phyloP scores from a whole-genome alignment of 208 protist species.

The Trypanosoma lewisi region DNA sequence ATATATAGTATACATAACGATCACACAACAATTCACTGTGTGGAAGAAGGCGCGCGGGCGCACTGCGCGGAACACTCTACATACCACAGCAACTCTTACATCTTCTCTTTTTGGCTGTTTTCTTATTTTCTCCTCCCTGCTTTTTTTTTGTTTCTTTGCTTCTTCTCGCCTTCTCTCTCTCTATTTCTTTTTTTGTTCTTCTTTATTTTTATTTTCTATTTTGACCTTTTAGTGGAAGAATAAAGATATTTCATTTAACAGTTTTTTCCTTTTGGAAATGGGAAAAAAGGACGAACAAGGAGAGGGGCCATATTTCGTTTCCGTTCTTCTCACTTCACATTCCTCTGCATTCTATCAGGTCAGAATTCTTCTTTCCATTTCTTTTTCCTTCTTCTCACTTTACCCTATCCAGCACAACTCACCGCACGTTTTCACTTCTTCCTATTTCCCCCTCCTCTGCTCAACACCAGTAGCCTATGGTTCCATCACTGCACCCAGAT shows the following conservation, averaged over 20 bases:
- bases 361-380: not conserved
- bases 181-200: not conserved
- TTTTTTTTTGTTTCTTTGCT: not conserved
- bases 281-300: not conserved
- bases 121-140: no score
- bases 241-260: no score
- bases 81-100: not conserved
- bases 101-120: not conserved
- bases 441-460: not conserved
- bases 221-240: not conserved
- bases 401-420: constrained; percentile 23
- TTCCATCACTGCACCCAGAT: constrained; percentile 78
- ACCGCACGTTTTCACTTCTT: not conserved
- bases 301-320: no score
- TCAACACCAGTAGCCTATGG: constrained; percentile 83
- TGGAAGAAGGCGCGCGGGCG: not conserved
- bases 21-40: not conserved
- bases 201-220: not conserved
- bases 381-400: not conserved
- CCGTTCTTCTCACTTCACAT: not conserved
- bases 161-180: not conserved
- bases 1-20: not conserved
- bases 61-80: not conserved
- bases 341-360: not conserved
- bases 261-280: no score